Conservation (phyloP, 495 filamentous ascomycete genomes). For the Penicillium pancosmium region DNA sequence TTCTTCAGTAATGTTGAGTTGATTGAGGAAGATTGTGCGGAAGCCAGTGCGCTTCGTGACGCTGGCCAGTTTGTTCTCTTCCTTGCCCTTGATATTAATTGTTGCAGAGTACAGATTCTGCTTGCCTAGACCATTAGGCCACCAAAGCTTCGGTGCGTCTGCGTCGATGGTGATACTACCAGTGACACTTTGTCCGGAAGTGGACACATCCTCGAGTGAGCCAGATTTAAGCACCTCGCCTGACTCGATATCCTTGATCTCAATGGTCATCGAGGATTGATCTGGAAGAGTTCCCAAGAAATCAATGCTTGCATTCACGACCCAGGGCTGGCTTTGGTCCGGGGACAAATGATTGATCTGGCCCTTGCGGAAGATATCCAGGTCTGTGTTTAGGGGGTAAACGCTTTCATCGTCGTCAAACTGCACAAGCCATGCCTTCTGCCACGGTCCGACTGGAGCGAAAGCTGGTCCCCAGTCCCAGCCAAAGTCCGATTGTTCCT, state of each 20-base stretch:
- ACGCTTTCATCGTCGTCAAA: conserved; percentile 44
- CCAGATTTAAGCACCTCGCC: conserved; percentile 52
- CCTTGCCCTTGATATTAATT: conserved; percentile 42
- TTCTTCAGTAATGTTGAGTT: conserved; percentile 58
- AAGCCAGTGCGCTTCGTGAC: conserved; percentile 64
- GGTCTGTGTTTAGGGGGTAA: conserved; percentile 58
- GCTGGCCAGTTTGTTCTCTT: conserved; percentile 40
- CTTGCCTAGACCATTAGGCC: conserved; percentile 60
- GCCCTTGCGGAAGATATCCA: conserved; percentile 63
- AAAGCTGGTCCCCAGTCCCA: conserved; percentile 76
- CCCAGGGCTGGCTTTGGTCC: conserved; percentile 64
- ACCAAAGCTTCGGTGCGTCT: conserved; percentile 61
- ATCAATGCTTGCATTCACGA: conserved; percentile 71
- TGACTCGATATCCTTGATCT: conserved; percentile 51
- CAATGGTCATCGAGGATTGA: conserved; percentile 52
- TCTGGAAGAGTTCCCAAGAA: conserved; percentile 56
- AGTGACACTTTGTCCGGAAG: conserved; percentile 50
- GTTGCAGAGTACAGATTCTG: conserved; percentile 64
- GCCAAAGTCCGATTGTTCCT: conserved; percentile 71
- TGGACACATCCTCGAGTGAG: conserved; percentile 45
- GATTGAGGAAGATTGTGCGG: conserved; percentile 68
- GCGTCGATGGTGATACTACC: conserved; percentile 50
- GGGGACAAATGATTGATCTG: conserved; percentile 64
- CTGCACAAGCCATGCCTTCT: conserved; percentile 62
- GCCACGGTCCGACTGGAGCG: conserved; percentile 67